These are phyloP conservation scores for Paraconiothyrium sp. DNA, from an alignment of 2,329 filamentous ascomycete genomes.

Conservation along the genomic window DNA sequence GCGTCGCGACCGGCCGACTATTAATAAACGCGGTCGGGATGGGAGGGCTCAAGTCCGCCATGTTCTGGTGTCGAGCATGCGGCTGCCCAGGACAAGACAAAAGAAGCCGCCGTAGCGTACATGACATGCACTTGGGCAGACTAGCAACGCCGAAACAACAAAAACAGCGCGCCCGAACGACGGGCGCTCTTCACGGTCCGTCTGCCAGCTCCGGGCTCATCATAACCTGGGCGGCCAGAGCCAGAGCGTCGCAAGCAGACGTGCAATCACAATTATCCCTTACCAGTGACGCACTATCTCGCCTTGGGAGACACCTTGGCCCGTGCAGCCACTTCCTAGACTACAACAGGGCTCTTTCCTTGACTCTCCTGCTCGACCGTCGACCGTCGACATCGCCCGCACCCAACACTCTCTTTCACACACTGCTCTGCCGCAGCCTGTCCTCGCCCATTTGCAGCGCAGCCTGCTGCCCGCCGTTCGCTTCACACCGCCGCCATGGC, in stretches of 20 bases:
- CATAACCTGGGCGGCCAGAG: not conserved
- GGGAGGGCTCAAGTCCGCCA: constrained; percentile 1
- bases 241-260: constrained; percentile 6
- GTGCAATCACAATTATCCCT: constrained; percentile 30
- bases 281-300: constrained; percentile 21
- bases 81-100: constrained; percentile 10
- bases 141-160: constrained; percentile 14
- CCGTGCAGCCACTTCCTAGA: constrained; percentile 19
- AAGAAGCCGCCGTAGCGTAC: constrained; percentile 3
- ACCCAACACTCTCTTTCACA: constrained; percentile 7
- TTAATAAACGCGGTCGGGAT: constrained; percentile 9
- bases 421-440: constrained; percentile 13
- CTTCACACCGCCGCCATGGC: constrained; percentile 37
- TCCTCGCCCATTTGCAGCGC: constrained; percentile 9
- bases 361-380: constrained; percentile 11
- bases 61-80: not conserved
- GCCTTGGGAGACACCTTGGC: constrained; percentile 18
- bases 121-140: constrained; percentile 5
- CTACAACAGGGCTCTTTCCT: constrained; percentile 11
- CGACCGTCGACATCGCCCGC: constrained; percentile 7
- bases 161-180: constrained; percentile 6
- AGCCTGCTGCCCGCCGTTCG: constrained; percentile 7
- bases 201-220: not conserved
- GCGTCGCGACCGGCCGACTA: constrained; percentile 4
- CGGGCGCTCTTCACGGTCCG: not conserved